phyloP scores from a whole-genome alignment of 1,284 basidiomycete species.

The Mixia osmundae region DNA sequence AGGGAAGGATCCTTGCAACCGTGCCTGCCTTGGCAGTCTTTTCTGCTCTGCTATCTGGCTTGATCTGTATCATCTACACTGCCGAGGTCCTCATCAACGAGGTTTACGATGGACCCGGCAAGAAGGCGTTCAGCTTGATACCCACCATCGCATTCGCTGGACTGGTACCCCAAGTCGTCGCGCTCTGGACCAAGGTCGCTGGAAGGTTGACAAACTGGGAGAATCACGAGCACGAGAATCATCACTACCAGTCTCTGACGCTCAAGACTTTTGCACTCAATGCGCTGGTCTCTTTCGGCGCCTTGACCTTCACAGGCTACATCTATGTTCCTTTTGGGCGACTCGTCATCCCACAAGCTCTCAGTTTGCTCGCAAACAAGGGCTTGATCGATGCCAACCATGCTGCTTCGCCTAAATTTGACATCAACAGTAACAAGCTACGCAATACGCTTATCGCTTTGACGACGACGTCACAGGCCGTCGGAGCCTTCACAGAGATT shows the following conservation, averaged over 20 bases:
- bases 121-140: constrained; percentile 38
- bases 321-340: constrained; percentile 71
- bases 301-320: constrained; percentile 56
- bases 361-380: constrained; percentile 26
- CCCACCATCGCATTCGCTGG: constrained; percentile 67
- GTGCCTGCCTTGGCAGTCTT: constrained; percentile 59
- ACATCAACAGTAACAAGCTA: constrained; percentile 36
- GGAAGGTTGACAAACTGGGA: constrained; percentile 62
- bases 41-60: constrained; percentile 38
- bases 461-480: constrained; percentile 71
- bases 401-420: too few species aligned
- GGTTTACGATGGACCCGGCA: constrained; percentile 64
- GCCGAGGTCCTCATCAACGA: constrained; percentile 22
- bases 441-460: constrained; percentile 86
- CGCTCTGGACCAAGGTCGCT: constrained; percentile 45
- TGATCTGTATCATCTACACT: constrained; percentile 22
- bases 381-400: constrained; percentile 6
- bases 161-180: constrained; percentile 49
- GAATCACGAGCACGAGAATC: constrained; percentile 35
- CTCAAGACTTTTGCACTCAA: constrained; percentile 78
- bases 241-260: constrained; percentile 52
- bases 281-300: constrained; percentile 62
- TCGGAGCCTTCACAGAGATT: constrained; percentile 41
- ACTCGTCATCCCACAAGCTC: constrained; percentile 29
- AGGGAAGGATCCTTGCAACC: constrained; percentile 46